These are phyloP conservation scores for Capsicum rhomboideum DNA, from an alignment of 257 asterid species.

Conservation along the genomic window DNA sequence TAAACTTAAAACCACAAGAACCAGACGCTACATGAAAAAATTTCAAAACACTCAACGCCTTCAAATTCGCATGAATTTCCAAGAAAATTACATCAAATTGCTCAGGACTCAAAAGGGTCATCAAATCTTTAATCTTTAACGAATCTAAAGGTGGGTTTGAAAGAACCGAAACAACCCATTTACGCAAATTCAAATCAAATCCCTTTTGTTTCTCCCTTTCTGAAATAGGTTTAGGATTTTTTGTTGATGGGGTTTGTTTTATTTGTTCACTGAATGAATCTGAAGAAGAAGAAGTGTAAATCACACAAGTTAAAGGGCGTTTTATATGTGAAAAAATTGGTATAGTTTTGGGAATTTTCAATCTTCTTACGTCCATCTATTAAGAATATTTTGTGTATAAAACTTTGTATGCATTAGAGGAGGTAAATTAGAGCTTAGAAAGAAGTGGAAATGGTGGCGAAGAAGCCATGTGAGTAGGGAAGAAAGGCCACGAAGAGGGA, in stretches of 20 bases:
- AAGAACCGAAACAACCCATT: constrained; percentile 43
- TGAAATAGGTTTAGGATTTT: neutral
- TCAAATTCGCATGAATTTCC: constrained; percentile 40
- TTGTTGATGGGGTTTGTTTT: neutral
- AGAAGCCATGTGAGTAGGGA: neutral
- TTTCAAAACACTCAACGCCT: constrained; percentile 55
- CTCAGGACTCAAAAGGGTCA: constrained; percentile 33
- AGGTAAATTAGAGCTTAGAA: neutral
- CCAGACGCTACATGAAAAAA: constrained; percentile 51
- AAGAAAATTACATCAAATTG: constrained; percentile 56
- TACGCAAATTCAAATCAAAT: constrained; percentile 12
- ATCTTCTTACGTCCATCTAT: constrained; percentile 3
- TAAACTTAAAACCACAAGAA: constrained; percentile 44
- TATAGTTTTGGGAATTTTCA: neutral
- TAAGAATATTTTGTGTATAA: neutral
- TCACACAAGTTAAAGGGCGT: neutral
- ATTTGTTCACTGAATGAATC: neutral
- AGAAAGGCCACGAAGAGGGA: neutral
- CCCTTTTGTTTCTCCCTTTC: neutral
- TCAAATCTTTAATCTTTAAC: constrained; percentile 33
- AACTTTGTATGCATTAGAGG: neutral
- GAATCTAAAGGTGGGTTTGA: constrained; percentile 33
- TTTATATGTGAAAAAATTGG: neutral
- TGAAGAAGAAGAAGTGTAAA: neutral
- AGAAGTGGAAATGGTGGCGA: neutral